These are phyloP conservation scores for Pachyrhizus erosus DNA, from an alignment of 306 rosid genomes.

Conservation along the genomic window DNA sequence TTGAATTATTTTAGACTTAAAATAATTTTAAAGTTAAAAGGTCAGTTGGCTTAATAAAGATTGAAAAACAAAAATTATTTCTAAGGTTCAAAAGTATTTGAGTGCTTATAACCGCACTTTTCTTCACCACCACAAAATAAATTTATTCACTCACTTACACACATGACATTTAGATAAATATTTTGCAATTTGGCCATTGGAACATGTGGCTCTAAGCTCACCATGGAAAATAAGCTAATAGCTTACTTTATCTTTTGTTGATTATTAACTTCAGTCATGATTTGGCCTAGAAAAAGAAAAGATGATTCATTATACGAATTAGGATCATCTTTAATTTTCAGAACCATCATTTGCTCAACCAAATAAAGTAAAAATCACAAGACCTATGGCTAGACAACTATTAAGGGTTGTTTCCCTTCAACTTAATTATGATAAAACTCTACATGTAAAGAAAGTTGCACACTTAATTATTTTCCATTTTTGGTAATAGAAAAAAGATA, in stretches of 20 bases:
- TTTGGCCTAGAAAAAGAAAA: constrained; percentile 10
- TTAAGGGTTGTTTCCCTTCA: background rate
- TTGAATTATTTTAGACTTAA: background rate
- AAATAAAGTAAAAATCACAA: constrained; percentile 12
- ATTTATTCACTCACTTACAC: background rate
- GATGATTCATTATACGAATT: background rate
- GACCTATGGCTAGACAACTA: background rate
- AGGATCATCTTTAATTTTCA: background rate
- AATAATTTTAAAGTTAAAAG: background rate
- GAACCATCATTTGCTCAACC: background rate
- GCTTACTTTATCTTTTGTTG: background rate
- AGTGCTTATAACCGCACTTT: background rate
- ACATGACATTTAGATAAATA: background rate
- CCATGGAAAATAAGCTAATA: background rate
- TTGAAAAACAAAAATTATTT: background rate
- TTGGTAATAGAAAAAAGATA: background rate
- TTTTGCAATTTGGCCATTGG: background rate
- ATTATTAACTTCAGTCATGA: constrained; percentile 1
- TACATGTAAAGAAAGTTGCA: background rate
- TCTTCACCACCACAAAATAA: background rate
- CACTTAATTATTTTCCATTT: background rate
- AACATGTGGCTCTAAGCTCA: background rate
- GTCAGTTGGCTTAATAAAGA: background rate
- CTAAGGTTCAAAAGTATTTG: background rate
- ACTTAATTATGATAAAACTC: background rate